Evolutionary conservation across 352 stramenopile genomes (phyloP), one percentile per base, ranked within the genome.

Genomic region (Phytophthora litchii): DNA sequence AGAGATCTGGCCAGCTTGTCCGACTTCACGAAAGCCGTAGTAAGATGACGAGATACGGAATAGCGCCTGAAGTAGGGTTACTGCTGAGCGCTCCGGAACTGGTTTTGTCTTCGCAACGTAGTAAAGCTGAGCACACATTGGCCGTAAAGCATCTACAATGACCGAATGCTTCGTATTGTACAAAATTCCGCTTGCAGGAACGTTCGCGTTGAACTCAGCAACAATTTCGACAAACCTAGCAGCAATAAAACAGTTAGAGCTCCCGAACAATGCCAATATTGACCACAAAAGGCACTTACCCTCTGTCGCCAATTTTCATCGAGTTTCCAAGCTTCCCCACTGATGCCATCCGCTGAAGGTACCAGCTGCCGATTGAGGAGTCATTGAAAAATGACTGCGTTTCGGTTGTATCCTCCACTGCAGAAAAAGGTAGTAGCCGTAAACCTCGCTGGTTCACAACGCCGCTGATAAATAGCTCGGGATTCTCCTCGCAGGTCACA

Each of bases 151-250:
- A 43, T 94, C 88, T 14, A 68, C 60, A 31, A 97, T 83, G 4
- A 89, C 74, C 3, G 74, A 75, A 34, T 92, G 75, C 50, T 94
- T 96, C 5, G 84, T 95, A 38, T 85, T 83, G 70, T 95, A 95
- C 0, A 83, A 58, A 29, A 96, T 89, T 3, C 90, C 90, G 32
- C 83, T 95, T 4, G 78, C 68, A 21, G 88, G 83, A 0, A 97
- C 88, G 46, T 97, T 97, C 10, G 89, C 86, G 36, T 97, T 97
- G 58, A 97, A 96, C 54, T 97, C 90, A 40, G 80, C 70, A 13
- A 88, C 84, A 57, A 94, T 94, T 40, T 86, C 73, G 19, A 94
- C 66, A 45, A 95, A 91, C 7, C 85, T 94, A 64, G 29, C 31
- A 3, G 17, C 25, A 64, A 25, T 40, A 1, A 55, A 47, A 43